A percentile compares a stretch with the other conserved stretches of the same genome.
Evolutionary conservation across 2,329 filamentous ascomycete genomes (phyloP).

Genomic region (Ceratocystis colombiana): DNA sequence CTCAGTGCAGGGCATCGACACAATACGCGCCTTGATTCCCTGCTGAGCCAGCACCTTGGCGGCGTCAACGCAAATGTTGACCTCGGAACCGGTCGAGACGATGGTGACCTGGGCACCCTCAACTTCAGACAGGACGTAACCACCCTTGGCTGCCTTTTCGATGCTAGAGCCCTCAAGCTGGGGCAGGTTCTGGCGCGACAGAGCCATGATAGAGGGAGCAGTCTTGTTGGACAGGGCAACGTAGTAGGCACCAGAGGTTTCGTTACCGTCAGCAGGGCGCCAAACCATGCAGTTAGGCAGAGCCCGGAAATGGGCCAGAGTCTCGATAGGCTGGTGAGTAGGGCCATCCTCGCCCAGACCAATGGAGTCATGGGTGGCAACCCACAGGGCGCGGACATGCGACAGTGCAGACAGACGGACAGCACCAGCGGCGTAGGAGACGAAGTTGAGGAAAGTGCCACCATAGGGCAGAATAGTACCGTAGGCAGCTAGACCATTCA

Average conservation of each 20-base stretch:
- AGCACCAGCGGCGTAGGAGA: slow-evolving; percentile 91
- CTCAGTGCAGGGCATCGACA: slow-evolving; percentile 94
- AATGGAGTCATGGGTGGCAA: slow-evolving; percentile 97
- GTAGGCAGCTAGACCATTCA: slow-evolving; percentile 92
- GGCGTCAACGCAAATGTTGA: slow-evolving; percentile 84
- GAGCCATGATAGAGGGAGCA: slow-evolving; percentile 85
- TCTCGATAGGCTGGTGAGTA: slow-evolving; percentile 98
- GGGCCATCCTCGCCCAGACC: slow-evolving; percentile 97
- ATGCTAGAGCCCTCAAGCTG: slow-evolving; percentile 92
- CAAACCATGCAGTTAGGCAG: slow-evolving; percentile 99
- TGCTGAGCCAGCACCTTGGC: slow-evolving; percentile 84
- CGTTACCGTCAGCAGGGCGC: slow-evolving; percentile 96
- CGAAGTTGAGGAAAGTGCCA: slow-evolving; percentile 98
- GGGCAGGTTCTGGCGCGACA: slow-evolving; percentile 96
- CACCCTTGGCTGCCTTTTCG: slow-evolving; percentile 85
- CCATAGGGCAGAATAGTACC: slow-evolving; percentile 87
- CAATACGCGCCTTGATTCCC: slow-evolving; percentile 77
- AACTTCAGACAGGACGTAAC: slow-evolving; percentile 79
- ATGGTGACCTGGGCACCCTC: slow-evolving; percentile 78
- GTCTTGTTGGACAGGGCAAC: slow-evolving; percentile 78
- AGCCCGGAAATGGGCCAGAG: slow-evolving; percentile 93
- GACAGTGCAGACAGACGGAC: slow-evolving; percentile 90
- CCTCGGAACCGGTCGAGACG: slow-evolving; percentile 92
- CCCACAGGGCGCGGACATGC: slow-evolving; percentile 82
- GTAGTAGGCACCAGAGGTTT: slow-evolving; percentile 97